phyloP scores from a whole-genome alignment of 768 basidiomycete species.

The Lepiota brunneoincarnata region DNA sequence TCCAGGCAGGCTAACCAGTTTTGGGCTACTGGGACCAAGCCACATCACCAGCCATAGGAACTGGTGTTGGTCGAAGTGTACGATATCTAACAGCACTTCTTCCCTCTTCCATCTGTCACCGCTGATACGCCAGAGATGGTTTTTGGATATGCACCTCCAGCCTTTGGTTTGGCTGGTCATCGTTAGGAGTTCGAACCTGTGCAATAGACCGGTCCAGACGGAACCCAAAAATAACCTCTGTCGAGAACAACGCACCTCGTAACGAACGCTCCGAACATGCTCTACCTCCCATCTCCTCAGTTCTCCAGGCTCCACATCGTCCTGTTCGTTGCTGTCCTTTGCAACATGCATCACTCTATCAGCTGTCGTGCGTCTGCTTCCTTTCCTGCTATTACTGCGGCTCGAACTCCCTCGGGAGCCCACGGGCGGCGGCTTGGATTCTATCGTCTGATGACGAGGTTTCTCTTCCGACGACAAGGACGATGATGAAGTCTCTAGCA shows the following conservation, averaged over 20 bases:
- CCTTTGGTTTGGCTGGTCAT: slow-evolving; percentile 5
- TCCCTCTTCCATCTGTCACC: not conserved
- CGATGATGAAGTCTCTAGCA: slow-evolving; percentile 5
- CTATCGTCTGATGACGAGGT: not conserved
- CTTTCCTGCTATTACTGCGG: slow-evolving; percentile 6
- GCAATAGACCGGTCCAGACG: not conserved
- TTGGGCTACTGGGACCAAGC: too few species aligned
- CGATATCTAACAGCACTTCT: too few species aligned
- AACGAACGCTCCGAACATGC: slow-evolving; percentile 20
- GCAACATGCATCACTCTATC: not conserved
- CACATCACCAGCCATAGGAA: too few species aligned
- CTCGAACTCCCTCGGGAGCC: not conserved
- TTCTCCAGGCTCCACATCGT: not conserved
- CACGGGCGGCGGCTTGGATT: too few species aligned
- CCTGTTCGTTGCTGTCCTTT: not conserved
- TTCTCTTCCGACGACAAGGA: slow-evolving; percentile 6
- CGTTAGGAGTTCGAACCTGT: slow-evolving; percentile 9
- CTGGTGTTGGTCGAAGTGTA: too few species aligned
- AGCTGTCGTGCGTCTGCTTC: not conserved
- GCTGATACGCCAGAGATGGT: slow-evolving; percentile 1
- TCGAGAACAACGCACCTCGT: slow-evolving; percentile 20
- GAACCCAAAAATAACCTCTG: not conserved
- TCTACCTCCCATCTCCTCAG: slow-evolving; percentile 23
- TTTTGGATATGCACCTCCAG: slow-evolving; percentile 10
- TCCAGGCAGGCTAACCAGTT: too few species aligned